Percentiles rank a stretch among this genome's conserved stretches.
phyloP scores from a whole-genome alignment of 805 yeast species.

The Ogataea wickerhamii region DNA sequence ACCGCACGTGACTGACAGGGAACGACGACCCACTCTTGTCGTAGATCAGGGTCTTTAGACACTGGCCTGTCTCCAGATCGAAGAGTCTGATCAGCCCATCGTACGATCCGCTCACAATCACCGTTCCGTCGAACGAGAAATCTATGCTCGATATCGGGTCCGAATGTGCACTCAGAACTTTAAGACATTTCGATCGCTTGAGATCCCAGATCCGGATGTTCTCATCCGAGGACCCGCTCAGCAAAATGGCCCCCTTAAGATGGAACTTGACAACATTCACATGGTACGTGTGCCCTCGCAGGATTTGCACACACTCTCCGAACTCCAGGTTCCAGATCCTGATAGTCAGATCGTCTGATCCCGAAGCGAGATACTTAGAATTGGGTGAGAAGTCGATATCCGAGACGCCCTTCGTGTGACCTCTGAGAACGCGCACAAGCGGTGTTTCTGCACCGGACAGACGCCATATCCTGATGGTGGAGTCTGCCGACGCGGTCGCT shows the following conservation, averaged over 20 bases:
- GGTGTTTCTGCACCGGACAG: constrained; percentile 29
- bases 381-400: constrained; percentile 78
- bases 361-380: constrained; percentile 69
- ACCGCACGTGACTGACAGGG: constrained; percentile 71
- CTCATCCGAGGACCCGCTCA: constrained; percentile 87
- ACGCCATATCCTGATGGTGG: constrained; percentile 53
- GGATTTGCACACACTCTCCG: constrained; percentile 46
- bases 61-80: constrained; percentile 86
- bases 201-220: constrained; percentile 90
- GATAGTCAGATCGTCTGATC: constrained; percentile 80
- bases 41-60: constrained; percentile 83
- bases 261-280: constrained; percentile 71
- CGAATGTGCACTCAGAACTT: constrained; percentile 86
- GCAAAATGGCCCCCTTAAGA: constrained; percentile 69
- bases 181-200: constrained; percentile 60
- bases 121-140: constrained; percentile 72
- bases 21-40: constrained; percentile 69
- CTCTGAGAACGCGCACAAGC: constrained; percentile 37
- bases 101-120: constrained; percentile 80
- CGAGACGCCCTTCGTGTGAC: constrained; percentile 71
- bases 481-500: constrained; percentile 60
- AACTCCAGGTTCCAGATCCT: constrained; percentile 63
- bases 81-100: constrained; percentile 90
- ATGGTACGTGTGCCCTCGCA: constrained; percentile 82
- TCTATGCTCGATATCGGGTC: constrained; percentile 82